Percentiles rank a stretch among this genome's conserved stretches.
These are phyloP conservation scores for Diaporthe australafricana DNA, from an alignment of 2,329 filamentous ascomycete genomes.

Conservation along the genomic window DNA sequence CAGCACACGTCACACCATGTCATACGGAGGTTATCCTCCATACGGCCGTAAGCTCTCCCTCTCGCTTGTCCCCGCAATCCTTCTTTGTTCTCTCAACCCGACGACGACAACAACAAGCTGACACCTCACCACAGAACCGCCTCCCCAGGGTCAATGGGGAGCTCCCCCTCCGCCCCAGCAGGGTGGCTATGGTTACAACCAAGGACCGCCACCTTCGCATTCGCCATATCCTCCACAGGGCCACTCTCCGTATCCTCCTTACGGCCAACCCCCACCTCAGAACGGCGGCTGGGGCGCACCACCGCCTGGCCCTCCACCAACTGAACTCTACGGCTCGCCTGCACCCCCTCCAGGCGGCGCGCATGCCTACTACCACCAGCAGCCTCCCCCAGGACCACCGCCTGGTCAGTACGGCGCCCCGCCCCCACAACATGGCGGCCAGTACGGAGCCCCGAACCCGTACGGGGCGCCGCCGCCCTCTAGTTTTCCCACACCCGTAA, in stretches of 20 bases:
- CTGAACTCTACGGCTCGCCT: conserved; percentile 38
- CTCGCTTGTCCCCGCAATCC: neutral
- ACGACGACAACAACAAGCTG: conserved; percentile 3
- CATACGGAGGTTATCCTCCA: conserved; percentile 49
- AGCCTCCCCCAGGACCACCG: conserved; percentile 41
- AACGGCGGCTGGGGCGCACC: conserved; percentile 45
- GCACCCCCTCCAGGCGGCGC: conserved; percentile 29
- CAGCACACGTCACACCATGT: conserved; percentile 43
- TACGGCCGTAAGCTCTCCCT: conserved; percentile 48
- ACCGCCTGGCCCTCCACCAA: conserved; percentile 40
- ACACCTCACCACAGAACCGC: conserved; percentile 25
- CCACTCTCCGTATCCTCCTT: conserved; percentile 33
- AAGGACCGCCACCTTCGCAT: conserved; percentile 26
- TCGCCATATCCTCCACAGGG: conserved; percentile 27
- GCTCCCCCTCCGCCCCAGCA: conserved; percentile 41
- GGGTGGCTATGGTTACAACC: conserved; percentile 37
- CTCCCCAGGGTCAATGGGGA: conserved; percentile 24
- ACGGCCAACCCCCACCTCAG: conserved; percentile 45
- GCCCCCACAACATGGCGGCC: conserved; percentile 48
- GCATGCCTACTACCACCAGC: conserved; percentile 44
- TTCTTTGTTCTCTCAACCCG: neutral
- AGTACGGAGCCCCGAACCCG: conserved; percentile 42
- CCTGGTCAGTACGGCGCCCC: conserved; percentile 44
- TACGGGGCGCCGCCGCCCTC: conserved; percentile 38
- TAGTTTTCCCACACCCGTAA: conserved; percentile 67